Evolutionary conservation across 2,329 filamentous ascomycete genomes (phyloP).

Genomic region (Talaromyces sp.): DNA sequence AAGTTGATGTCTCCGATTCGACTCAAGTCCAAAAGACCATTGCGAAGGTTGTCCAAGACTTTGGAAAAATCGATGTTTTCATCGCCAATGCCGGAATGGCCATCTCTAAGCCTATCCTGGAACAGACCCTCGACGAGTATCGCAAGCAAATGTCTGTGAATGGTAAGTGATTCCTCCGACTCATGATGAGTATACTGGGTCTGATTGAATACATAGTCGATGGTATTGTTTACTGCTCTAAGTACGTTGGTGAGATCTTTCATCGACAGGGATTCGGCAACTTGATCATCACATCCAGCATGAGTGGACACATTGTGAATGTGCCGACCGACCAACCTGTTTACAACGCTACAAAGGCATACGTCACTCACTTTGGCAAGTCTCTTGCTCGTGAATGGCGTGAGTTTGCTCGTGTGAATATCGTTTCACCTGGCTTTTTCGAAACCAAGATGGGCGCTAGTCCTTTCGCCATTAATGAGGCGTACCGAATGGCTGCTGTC

Average conservation of each 20-base stretch:
- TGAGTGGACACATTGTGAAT: slow-evolving; percentile 56
- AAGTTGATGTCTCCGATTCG: slow-evolving; percentile 51
- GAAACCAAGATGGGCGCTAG: slow-evolving; percentile 59
- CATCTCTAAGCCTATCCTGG: slow-evolving; percentile 59
- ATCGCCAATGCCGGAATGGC: slow-evolving; percentile 53
- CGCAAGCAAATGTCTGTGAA: slow-evolving; percentile 58
- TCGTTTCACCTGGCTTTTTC: slow-evolving; percentile 59
- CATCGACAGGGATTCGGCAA: slow-evolving; percentile 43
- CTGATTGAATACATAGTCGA: slow-evolving; percentile 42
- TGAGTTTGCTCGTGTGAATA: slow-evolving; percentile 61
- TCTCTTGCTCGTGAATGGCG: slow-evolving; percentile 60
- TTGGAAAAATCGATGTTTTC: slow-evolving; percentile 49
- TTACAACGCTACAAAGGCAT: slow-evolving; percentile 62
- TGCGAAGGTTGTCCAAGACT: slow-evolving; percentile 40
- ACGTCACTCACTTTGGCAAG: slow-evolving; percentile 59
- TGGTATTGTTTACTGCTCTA: slow-evolving; percentile 50
- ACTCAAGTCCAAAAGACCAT: slow-evolving; percentile 40
- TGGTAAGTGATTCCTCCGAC: slow-evolving; percentile 36
- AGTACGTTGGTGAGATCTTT: slow-evolving; percentile 50
- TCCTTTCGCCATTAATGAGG: slow-evolving; percentile 48
- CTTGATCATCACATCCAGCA: slow-evolving; percentile 56
- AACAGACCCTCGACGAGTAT: slow-evolving; percentile 58
- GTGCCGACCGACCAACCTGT: slow-evolving; percentile 58
- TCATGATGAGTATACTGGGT: not conserved
- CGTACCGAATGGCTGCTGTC: slow-evolving; percentile 51